Evolutionary conservation across 352 stramenopile species (phyloP).

Genomic region (Salisapilia sapeloensis): DNA sequence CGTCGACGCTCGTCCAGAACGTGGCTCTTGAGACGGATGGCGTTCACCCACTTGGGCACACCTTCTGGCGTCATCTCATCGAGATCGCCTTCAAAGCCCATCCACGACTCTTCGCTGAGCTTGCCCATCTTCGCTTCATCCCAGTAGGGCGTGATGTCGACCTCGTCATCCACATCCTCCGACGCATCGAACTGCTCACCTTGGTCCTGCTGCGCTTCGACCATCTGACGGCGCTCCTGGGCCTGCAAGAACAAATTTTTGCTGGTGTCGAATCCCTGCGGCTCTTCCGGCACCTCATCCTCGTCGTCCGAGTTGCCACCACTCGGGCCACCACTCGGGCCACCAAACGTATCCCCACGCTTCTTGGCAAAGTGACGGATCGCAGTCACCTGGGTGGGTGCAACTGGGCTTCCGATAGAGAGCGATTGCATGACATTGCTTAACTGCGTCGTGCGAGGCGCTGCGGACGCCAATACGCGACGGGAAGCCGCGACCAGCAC

Average conservation of each 20-base stretch:
- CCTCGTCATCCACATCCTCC: constrained; percentile 4
- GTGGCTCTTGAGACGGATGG: constrained; percentile 46
- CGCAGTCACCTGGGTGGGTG: no score
- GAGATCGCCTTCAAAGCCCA: constrained; percentile 64
- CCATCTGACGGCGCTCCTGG: no score
- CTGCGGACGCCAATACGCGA: no score
- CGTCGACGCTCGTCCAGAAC: constrained; percentile 47
- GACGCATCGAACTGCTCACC: constrained; percentile 10
- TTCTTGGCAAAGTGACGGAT: no score
- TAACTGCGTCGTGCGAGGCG: no score
- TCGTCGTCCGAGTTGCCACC: neutral
- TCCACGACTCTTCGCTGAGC: constrained; percentile 55
- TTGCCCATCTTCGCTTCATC: constrained; percentile 50
- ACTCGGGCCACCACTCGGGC: neutral
- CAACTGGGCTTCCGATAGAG: no score
- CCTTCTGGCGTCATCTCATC: constrained; percentile 60
- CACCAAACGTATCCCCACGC: no score
- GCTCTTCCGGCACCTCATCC: neutral
- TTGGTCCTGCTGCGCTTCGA: neutral
- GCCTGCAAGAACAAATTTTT: no score
- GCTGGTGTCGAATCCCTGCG: neutral
- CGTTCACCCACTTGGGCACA: constrained; percentile 68
- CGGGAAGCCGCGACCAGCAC: no score
- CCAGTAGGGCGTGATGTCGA: constrained; percentile 18
- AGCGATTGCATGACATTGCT: no score